Evolutionary conservation across 1,139 yeast species (phyloP), one percentile per base, ranked within the genome.

Genomic region (Lodderomyces jiufengensis): DNA sequence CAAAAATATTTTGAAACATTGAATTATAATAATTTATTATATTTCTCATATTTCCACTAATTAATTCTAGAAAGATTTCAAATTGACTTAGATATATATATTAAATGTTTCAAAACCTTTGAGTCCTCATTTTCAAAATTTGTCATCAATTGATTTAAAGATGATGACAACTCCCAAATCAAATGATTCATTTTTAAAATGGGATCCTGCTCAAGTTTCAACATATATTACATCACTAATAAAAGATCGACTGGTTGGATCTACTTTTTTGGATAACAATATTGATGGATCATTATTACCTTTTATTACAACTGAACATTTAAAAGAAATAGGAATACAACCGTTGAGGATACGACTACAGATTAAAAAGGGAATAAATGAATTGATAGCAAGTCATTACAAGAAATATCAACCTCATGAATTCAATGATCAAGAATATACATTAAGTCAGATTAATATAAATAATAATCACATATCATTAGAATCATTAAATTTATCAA

Each of bases 261-360:
- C 54, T 11, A 38, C 43, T 5, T 76, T 82, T 45, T 58, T 70
- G n/a, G 65, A 65, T 3, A 70, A 82, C 52, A 76, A 76, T 44
- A 78, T 83, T 31, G 78, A 76, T 11, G 90, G 90, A 1, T 66
- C 77, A 12, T 58, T 80, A 9, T 57, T 83, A 31, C 79, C 84
- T 1, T 78, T 71, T 43, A 54, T 83, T 29, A 73, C 74, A 9
- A 69, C 83, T 2, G 75, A 73, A 7, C 85, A 82, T 51, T 65
- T 82, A 34, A 65, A 67, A 45, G 87, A 80, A 44, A 57, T 83
- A 50, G 84, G 84, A 2, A 61, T 77, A 1, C 41, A 44, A 6
- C 61, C 57, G 25, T 46, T 77, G 31, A 55, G 60, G 11, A 53
- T 64, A 2, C 60, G 87, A 11, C 59, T 82, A 4, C 43, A 52